Conservation (phyloP, 2,329 filamentous ascomycete species). For the Elsinoe ampelina region DNA sequence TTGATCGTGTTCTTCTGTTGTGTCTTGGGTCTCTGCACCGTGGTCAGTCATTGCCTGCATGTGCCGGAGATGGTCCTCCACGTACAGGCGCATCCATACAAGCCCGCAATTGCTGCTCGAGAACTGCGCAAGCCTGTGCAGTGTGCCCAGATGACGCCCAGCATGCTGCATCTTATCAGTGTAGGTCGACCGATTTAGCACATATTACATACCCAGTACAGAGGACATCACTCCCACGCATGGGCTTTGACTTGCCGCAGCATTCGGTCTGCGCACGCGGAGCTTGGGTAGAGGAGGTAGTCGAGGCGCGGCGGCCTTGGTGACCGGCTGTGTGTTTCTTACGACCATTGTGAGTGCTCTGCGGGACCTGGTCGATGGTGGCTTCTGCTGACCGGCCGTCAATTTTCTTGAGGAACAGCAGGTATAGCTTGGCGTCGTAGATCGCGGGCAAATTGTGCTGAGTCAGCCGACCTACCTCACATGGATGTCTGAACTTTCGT, state of each 20-base stretch:
- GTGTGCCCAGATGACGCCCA: constrained; percentile 73
- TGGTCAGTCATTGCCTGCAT: constrained; percentile 12
- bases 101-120: constrained; percentile 52
- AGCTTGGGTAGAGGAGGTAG: constrained; percentile 54
- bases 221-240: constrained; percentile 58
- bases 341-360: constrained; percentile 24
- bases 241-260: constrained; percentile 49
- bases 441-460: background rate
- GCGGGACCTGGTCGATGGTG: background rate
- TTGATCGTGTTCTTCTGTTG: constrained; percentile 74
- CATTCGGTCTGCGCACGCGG: constrained; percentile 55
- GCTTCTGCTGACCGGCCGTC: background rate
- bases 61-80: constrained; percentile 19
- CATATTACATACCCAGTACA: constrained; percentile 58
- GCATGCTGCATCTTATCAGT: constrained; percentile 49
- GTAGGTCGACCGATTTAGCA: background rate
- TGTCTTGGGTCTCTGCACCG: constrained; percentile 43
- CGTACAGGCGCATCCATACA: constrained; percentile 75
- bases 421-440: background rate
- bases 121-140: constrained; percentile 47
- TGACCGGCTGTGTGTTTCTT: constrained; percentile 25
- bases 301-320: constrained; percentile 34
- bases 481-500: no score
- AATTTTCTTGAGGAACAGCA: background rate
- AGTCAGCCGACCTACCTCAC: background rate